A percentile compares a stretch with the other conserved stretches of the same genome.
Evolutionary conservation across 2,329 filamentous ascomycete genomes (phyloP).

Genomic region (Aspergillus piperis): DNA sequence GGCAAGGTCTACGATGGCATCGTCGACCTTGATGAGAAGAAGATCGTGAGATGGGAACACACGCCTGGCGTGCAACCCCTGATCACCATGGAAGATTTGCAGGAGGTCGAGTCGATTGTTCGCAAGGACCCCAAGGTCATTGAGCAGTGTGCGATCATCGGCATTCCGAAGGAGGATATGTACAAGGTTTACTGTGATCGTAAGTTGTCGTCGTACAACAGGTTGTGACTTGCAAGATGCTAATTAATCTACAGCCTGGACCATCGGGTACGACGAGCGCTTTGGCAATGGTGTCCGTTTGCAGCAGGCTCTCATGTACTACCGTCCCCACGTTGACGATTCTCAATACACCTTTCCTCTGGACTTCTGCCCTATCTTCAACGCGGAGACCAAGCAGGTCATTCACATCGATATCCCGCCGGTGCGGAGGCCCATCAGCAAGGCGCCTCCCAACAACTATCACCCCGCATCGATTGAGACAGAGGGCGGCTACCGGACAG

Average conservation of each 20-base stretch:
- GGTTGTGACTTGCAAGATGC: neutral
- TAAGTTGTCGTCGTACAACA: slow-evolving; percentile 39
- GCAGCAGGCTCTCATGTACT: slow-evolving; percentile 96
- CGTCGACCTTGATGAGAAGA: slow-evolving; percentile 68
- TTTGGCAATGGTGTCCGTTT: slow-evolving; percentile 77
- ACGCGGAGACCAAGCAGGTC: slow-evolving; percentile 74
- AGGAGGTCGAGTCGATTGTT: slow-evolving; percentile 73
- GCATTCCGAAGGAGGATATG: slow-evolving; percentile 82
- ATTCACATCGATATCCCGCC: slow-evolving; percentile 82
- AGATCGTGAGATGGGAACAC: slow-evolving; percentile 72
- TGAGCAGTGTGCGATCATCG: slow-evolving; percentile 82
- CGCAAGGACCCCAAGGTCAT: slow-evolving; percentile 83
- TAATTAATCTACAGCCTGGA: slow-evolving; percentile 65
- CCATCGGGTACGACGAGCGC: slow-evolving; percentile 89
- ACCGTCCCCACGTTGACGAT: slow-evolving; percentile 79
- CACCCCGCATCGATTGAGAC: slow-evolving; percentile 71
- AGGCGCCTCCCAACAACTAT: slow-evolving; percentile 75
- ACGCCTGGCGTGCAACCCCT: slow-evolving; percentile 79
- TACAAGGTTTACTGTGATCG: slow-evolving; percentile 93
- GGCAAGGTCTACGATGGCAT: slow-evolving; percentile 82
- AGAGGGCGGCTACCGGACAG: slow-evolving; percentile 72
- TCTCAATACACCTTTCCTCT: slow-evolving; percentile 89
- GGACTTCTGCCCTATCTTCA: slow-evolving; percentile 92
- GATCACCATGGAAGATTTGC: slow-evolving; percentile 89
- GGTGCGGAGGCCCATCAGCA: slow-evolving; percentile 72